Conservation (phyloP, 495 filamentous ascomycete species). For the Endocarpon pusillum region DNA sequence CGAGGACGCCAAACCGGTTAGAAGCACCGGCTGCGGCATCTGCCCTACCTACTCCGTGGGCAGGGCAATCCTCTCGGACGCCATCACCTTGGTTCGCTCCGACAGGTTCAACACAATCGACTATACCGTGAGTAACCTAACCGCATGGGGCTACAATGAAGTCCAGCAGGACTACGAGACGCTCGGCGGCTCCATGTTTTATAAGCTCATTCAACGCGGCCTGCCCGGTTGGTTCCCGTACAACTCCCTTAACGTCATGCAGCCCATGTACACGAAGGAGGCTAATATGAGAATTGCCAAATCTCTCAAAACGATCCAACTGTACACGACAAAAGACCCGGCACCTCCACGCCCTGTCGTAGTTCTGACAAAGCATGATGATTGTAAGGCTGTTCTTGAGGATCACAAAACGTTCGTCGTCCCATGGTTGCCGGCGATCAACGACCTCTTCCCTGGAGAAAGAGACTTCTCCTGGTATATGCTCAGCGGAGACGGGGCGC, state of each 20-base stretch:
- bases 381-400: too few relatives aligned
- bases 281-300: slow-evolving; percentile 13
- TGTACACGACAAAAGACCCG: slow-evolving; percentile 7
- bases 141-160: slow-evolving; percentile 14
- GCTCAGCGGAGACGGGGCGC: slow-evolving; percentile 4
- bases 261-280: slow-evolving; percentile 15
- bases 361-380: slow-evolving; percentile 2
- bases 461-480: slow-evolving; percentile 6
- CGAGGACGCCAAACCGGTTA: slow-evolving; percentile 3
- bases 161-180: slow-evolving; percentile 12
- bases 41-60: slow-evolving; percentile 4
- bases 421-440: slow-evolving; percentile 4
- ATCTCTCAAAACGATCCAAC: slow-evolving; percentile 8
- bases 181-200: slow-evolving; percentile 11
- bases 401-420: slow-evolving; percentile 8
- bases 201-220: slow-evolving; percentile 13
- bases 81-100: slow-evolving; percentile 11
- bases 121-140: slow-evolving; percentile 11
- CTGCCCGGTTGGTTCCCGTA: slow-evolving; percentile 16
- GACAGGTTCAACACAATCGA: slow-evolving; percentile 12
- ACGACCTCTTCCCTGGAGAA: slow-evolving; percentile 8
- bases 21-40: slow-evolving; percentile 1
- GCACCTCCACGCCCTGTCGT: slow-evolving; percentile 2
- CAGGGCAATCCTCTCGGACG: slow-evolving; percentile 10
- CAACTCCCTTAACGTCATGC: slow-evolving; percentile 13